Percentiles rank a stretch among this genome's conserved stretches.
phyloP scores from a whole-genome alignment of 2,329 filamentous ascomycete genomes.

The Microcyclospora tardicrescens region DNA sequence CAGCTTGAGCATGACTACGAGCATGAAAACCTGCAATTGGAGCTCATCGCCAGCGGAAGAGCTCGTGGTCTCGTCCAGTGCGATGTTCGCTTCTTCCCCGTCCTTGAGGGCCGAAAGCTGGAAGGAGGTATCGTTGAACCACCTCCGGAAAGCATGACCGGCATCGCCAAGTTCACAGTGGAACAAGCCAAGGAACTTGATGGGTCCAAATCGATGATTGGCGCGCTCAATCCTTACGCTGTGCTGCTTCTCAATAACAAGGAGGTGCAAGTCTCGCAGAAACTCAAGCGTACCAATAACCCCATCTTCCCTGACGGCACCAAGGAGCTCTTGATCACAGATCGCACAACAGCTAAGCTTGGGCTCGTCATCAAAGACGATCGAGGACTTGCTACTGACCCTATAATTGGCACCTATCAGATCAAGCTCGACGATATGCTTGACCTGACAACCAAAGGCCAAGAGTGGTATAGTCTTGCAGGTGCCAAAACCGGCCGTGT shows the following conservation, averaged over 20 bases:
- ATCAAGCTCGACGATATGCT: constrained; percentile 92
- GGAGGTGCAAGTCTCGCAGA: constrained; percentile 77
- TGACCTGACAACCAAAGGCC: constrained; percentile 77
- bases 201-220: constrained; percentile 79
- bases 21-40: constrained; percentile 72
- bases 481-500: constrained; percentile 71
- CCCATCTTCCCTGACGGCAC: constrained; percentile 88
- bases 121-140: constrained; percentile 68
- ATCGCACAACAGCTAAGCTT: constrained; percentile 78
- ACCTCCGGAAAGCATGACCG: constrained; percentile 78
- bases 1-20: constrained; percentile 63
- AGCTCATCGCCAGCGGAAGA: constrained; percentile 74
- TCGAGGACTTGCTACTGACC: constrained; percentile 69
- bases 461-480: constrained; percentile 88
- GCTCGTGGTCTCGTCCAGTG: constrained; percentile 64
- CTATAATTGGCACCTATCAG: constrained; percentile 79
- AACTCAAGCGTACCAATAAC: constrained; percentile 92
- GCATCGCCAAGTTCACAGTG: constrained; percentile 84
- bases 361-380: constrained; percentile 94
- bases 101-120: constrained; percentile 58
- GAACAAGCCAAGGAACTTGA: constrained; percentile 96
- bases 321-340: constrained; percentile 90
- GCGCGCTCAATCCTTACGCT: constrained; percentile 82
- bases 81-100: constrained; percentile 91
- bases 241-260: constrained; percentile 81